Percentiles rank a stretch among this genome's conserved stretches.
Conservation (phyloP, 345 rosid species). For the Zanthoxylum bungeanum region DNA sequence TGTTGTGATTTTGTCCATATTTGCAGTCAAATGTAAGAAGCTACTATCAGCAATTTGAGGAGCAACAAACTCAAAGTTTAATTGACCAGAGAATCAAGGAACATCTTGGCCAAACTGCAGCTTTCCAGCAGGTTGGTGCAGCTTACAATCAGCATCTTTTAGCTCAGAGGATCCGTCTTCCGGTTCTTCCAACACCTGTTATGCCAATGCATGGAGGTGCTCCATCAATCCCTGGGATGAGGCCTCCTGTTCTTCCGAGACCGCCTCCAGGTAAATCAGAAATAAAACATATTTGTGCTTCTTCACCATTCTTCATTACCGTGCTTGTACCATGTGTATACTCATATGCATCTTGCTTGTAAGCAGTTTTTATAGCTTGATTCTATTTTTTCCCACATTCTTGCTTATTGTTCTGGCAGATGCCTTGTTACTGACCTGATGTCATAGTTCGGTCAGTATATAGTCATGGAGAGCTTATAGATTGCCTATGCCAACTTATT, state of each 20-base stretch:
- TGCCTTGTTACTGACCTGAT: constrained; percentile 13
- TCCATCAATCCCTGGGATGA: constrained; percentile 59
- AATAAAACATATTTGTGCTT: not conserved
- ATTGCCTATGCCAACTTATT: too few relatives aligned
- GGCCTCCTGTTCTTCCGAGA: constrained; percentile 87
- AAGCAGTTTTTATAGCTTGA: not conserved
- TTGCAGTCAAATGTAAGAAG: constrained; percentile 81
- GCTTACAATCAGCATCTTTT: constrained; percentile 84
- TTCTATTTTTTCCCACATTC: constrained; percentile 10
- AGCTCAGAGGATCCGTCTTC: constrained; percentile 75
- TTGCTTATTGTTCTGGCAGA: constrained; percentile 19
- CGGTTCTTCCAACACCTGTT: constrained; percentile 61
- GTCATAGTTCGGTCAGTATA: constrained; percentile 1
- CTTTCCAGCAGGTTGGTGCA: constrained; percentile 85
- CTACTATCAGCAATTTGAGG: constrained; percentile 99
- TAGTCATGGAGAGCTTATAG: constrained; percentile 4
- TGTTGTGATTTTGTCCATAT: too few relatives aligned
- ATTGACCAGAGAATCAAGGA: constrained; percentile 96
- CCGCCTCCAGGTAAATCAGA: constrained; percentile 54
- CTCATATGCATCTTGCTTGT: constrained; percentile 4
- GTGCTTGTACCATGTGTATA: not conserved
- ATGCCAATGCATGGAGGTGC: constrained; percentile 45
- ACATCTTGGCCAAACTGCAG: constrained; percentile 89
- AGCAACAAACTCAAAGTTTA: constrained; percentile 93
- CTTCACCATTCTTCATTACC: not conserved